A percentile compares a stretch with the other conserved stretches of the same genome.
Evolutionary conservation across 2,329 filamentous ascomycete genomes (phyloP).

Genomic region (Fusarium sp.): DNA sequence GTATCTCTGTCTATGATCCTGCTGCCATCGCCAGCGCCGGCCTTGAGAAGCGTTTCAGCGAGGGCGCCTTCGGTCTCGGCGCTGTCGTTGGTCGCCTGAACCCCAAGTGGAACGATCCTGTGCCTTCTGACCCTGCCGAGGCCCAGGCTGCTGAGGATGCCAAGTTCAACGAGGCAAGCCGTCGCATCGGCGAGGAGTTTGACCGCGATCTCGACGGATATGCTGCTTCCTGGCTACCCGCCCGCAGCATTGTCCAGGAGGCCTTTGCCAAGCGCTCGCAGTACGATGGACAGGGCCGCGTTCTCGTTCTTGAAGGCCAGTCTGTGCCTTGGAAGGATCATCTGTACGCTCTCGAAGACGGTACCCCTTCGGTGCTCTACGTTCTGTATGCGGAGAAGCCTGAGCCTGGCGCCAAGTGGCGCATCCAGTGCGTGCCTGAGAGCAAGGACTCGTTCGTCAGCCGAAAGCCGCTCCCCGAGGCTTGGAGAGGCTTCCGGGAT

Average conservation of each 20-base stretch:
- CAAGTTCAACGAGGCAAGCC: constrained; percentile 83
- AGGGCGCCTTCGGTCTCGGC: constrained; percentile 87
- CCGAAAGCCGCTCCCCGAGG: constrained; percentile 89
- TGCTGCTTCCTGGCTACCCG: constrained; percentile 85
- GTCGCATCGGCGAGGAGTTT: constrained; percentile 92
- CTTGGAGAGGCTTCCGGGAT: constrained; percentile 93
- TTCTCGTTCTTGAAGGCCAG: constrained; percentile 83
- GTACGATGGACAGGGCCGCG: constrained; percentile 80
- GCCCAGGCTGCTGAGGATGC: constrained; percentile 84
- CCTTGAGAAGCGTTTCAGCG: constrained; percentile 85
- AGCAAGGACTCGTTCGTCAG: constrained; percentile 90
- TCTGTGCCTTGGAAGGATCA: constrained; percentile 97
- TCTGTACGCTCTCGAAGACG: constrained; percentile 85
- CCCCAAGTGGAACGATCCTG: constrained; percentile 81
- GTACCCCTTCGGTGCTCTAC: constrained; percentile 77
- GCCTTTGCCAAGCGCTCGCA: constrained; percentile 80
- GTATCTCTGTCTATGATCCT: constrained; percentile 86
- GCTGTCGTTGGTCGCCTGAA: constrained; percentile 87
- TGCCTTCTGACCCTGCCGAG: constrained; percentile 63
- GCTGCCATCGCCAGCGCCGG: constrained; percentile 77
- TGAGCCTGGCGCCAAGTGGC: constrained; percentile 85
- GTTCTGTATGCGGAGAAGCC: constrained; percentile 92
- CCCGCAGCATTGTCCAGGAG: constrained; percentile 81
- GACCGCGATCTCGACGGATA: constrained; percentile 84
- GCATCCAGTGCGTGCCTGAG: constrained; percentile 91